phyloP scores from a whole-genome alignment of 1,284 basidiomycete genomes.

The Anthracocystis walkeri region DNA sequence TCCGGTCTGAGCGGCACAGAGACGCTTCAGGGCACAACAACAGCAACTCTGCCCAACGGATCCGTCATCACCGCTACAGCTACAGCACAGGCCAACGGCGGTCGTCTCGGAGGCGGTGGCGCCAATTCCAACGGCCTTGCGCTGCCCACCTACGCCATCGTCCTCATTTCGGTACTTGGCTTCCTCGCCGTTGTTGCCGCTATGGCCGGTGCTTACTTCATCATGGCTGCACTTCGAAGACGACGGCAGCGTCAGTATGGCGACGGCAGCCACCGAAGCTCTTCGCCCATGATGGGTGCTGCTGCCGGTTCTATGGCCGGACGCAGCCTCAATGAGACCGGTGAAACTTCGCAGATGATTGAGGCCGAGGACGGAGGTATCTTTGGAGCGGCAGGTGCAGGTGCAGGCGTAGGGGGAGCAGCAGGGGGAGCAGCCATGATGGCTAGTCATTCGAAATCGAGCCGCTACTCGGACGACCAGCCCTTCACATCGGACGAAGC shows the following conservation, averaged over 20 bases:
- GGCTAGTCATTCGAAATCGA: slow-evolving; percentile 24
- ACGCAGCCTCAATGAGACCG: slow-evolving; percentile 20
- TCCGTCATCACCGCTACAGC: slow-evolving; percentile 58
- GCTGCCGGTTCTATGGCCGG: slow-evolving; percentile 45
- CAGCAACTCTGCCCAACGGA: slow-evolving; percentile 58
- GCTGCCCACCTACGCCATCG: slow-evolving; percentile 59
- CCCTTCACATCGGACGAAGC: slow-evolving; percentile 61
- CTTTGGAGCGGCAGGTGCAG: slow-evolving; percentile 15
- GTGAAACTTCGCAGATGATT: slow-evolving; percentile 49
- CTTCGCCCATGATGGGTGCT: slow-evolving; percentile 54
- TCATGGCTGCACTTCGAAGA: slow-evolving; percentile 52
- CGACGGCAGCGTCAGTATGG: slow-evolving; percentile 35
- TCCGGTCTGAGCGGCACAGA: slow-evolving; percentile 58
- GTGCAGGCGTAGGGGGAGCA: slow-evolving; percentile 21
- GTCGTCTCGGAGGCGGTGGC: slow-evolving; percentile 31
- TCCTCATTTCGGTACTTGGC: slow-evolving; percentile 62
- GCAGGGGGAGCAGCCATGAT: slow-evolving; percentile 27
- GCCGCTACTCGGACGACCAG: slow-evolving; percentile 43
- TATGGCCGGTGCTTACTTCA: slow-evolving; percentile 51
- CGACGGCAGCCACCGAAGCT: slow-evolving; percentile 43
- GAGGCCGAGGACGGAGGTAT: slow-evolving; percentile 21
- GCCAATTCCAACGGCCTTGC: slow-evolving; percentile 40
- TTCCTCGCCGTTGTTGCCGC: slow-evolving; percentile 56
- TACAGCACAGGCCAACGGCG: slow-evolving; percentile 60
- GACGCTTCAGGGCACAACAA: slow-evolving; percentile 55